These are phyloP conservation scores for Hydnum rufescens DNA, from an alignment of 768 basidiomycete species.

Conservation along the genomic window DNA sequence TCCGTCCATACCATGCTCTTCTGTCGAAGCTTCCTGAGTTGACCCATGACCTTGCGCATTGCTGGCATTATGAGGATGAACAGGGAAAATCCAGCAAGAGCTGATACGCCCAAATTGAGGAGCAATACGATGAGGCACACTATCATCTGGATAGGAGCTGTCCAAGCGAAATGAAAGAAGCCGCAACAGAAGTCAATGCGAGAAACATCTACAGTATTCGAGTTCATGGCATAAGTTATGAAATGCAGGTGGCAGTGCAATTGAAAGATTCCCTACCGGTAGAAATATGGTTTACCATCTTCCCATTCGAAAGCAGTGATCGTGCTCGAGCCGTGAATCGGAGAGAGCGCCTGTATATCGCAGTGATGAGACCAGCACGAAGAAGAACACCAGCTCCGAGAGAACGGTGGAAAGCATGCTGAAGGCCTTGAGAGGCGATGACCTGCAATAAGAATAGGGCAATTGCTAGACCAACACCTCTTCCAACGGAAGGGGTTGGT, in stretches of 20 bases:
- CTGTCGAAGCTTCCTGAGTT: slow-evolving; percentile 33
- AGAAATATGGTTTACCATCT: slow-evolving; percentile 84
- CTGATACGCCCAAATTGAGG: slow-evolving; percentile 42
- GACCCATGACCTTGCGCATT: slow-evolving; percentile 41
- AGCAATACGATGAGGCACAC: slow-evolving; percentile 3
- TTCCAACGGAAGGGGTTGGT: slow-evolving; percentile 13
- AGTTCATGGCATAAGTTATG: background rate
- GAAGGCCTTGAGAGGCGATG: slow-evolving; percentile 16
- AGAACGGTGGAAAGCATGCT: slow-evolving; percentile 20
- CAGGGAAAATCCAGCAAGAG: slow-evolving; percentile 46
- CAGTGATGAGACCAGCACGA: slow-evolving; percentile 70
- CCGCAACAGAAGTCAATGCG: slow-evolving; percentile 51
- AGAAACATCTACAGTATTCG: slow-evolving; percentile 50
- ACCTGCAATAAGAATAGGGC: slow-evolving; percentile 21
- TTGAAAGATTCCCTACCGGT: slow-evolving; percentile 21
- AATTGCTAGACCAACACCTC: slow-evolving; percentile 20
- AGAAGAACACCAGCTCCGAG: slow-evolving; percentile 46
- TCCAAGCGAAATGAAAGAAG: slow-evolving; percentile 17
- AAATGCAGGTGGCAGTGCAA: background rate
- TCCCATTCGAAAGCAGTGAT: slow-evolving; percentile 65
- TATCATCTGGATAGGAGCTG: slow-evolving; percentile 10
- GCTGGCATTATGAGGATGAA: slow-evolving; percentile 43
- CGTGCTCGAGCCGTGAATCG: slow-evolving; percentile 61
- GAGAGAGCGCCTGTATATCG: slow-evolving; percentile 64
- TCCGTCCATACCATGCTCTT: slow-evolving; percentile 43